Conservation (phyloP, 345 rosid genomes). For the Dovyalis caffra region DNA sequence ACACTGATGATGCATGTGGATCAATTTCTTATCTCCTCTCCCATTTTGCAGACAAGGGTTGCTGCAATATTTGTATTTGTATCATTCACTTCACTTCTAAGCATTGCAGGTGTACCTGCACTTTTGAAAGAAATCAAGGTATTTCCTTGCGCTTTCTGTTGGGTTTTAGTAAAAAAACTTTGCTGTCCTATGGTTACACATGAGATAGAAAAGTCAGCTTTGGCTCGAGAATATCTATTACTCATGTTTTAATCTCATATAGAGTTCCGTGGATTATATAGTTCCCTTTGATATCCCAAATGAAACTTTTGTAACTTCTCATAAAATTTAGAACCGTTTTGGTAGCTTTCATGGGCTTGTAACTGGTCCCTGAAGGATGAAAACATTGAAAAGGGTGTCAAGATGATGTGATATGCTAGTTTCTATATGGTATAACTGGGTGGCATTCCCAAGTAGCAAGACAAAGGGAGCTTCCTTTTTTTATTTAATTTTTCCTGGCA, state of each 20-base stretch:
- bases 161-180: background rate
- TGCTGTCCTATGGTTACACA: background rate
- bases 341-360: background rate
- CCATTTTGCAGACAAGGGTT: conserved; percentile 73
- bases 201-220: background rate
- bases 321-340: background rate
- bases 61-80: conserved; percentile 79
- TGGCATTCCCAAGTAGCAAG: too few relatives aligned
- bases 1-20: background rate
- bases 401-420: too few relatives aligned
- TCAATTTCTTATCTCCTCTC: background rate
- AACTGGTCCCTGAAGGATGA: background rate
- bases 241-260: background rate
- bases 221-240: background rate
- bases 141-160: background rate
- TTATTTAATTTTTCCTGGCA: too few relatives aligned
- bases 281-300: background rate
- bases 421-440: too few relatives aligned
- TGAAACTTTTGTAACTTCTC: background rate
- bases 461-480: too few relatives aligned
- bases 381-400: too few relatives aligned
- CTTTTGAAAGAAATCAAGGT: conserved; percentile 84
- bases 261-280: background rate
- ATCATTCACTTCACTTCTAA: conserved; percentile 85
- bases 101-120: conserved; percentile 79